Evolutionary conservation across 495 filamentous ascomycete genomes (phyloP), one percentile per base, ranked within the genome.

Genomic region (Amniculicola lignicola): DNA sequence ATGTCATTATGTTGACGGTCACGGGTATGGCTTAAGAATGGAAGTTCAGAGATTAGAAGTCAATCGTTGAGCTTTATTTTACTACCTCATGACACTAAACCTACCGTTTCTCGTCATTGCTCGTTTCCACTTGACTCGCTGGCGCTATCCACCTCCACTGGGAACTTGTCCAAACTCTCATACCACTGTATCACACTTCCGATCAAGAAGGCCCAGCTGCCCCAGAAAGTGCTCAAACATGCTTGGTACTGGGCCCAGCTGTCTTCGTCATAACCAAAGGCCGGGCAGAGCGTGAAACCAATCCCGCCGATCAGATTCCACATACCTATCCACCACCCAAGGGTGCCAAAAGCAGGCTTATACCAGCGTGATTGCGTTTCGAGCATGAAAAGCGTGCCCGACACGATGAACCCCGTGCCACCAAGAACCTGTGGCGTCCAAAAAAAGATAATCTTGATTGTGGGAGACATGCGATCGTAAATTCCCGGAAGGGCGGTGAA

Each of bases 311-410:
- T 70, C 21, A 81, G 67, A 56, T 82, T 83, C 79, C 79, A 82
- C 10, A 70, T 55, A 9, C 79, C 80, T 50, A 83, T 75, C 64
- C 80, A 77, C 80, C 80, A 83, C 0, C 86, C 86, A 11, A 90
- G 72, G 0, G 81, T 70, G 16, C 67, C 61, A 11, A 70, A 72
- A 0, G 82, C 81, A 1, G 86, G 84, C 18, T 64, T 63, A 40
- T 79, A 88, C 86, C 85, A 89, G 28, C 73, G 79, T 16, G 71
- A 57, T 69, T 89, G 85, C 10, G 83, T 85, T 61, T 90, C 85
- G 10, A 88, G 61, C 73, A 86, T 87, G 65, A 84, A 88, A 10
- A 89, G 61, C 0, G 72, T 62, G 18, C 70, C 71, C 15, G 78
- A 84, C 29, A 84, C 42, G 53, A 87, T 76, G 68, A 88, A 88